Evolutionary conservation across 2,329 filamentous ascomycete genomes (phyloP).

Genomic region (Venturia pyrina): DNA sequence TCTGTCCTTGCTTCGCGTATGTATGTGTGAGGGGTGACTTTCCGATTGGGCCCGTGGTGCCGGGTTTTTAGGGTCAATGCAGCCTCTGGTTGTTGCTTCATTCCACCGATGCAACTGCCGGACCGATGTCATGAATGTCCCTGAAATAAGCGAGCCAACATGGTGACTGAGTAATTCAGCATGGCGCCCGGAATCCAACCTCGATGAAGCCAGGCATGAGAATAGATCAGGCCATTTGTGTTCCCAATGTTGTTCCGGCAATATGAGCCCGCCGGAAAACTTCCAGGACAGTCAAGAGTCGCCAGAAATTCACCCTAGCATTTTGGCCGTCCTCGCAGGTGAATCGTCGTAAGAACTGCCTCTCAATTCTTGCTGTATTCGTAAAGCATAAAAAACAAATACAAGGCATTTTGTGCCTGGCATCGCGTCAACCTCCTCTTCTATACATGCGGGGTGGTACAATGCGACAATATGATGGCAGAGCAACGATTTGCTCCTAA

Average conservation of each 20-base stretch:
- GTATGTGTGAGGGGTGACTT: background rate
- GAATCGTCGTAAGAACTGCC: background rate
- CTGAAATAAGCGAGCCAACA: background rate
- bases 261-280: background rate
- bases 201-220: background rate
- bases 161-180: background rate
- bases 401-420: background rate
- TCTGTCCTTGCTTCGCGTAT: background rate
- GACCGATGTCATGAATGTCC: background rate
- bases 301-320: background rate
- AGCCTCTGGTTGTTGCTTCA: background rate
- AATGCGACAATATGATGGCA: background rate
- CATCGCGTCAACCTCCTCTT: background rate
- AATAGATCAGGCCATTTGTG: background rate
- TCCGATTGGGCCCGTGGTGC: background rate
- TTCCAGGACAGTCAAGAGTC: background rate
- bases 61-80: background rate
- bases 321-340: background rate
- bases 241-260: background rate
- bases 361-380: background rate
- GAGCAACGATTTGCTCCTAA: background rate
- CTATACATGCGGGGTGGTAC: background rate
- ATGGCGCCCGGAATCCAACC: background rate
- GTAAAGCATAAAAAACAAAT: conserved; percentile 3
- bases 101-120: background rate